phyloP scores from a whole-genome alignment of 768 basidiomycete genomes.

The Termitomyces sp. region DNA sequence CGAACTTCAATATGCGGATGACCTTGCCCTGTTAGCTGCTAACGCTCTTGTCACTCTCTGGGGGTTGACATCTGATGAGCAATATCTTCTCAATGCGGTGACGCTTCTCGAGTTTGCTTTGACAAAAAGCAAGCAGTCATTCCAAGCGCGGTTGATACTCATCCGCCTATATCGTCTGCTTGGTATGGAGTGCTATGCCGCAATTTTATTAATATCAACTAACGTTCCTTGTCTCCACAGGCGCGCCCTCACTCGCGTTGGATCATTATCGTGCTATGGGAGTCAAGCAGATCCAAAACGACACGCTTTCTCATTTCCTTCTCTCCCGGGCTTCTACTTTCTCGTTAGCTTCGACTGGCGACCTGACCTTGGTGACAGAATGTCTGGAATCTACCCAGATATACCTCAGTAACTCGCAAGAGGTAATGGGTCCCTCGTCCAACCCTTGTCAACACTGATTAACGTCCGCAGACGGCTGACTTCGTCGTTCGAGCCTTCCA shows the following conservation, averaged over 20 bases:
- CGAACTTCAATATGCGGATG: conserved; percentile 87
- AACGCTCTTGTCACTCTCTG: conserved; percentile 66
- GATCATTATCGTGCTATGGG: conserved; percentile 79
- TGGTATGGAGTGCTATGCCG: conserved; percentile 39
- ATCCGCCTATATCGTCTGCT: conserved; percentile 81
- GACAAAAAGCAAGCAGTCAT: conserved; percentile 72
- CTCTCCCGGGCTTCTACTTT: conserved; percentile 77
- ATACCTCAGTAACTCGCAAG: conserved; percentile 75
- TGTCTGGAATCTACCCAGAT: conserved; percentile 79
- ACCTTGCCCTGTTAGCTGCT: conserved; percentile 72
- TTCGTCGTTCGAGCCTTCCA: conserved; percentile 77
- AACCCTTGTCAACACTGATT: background rate
- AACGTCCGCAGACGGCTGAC: conserved; percentile 58
- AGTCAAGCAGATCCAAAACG: conserved; percentile 83
- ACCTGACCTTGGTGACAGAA: conserved; percentile 71
- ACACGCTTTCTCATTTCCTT: conserved; percentile 84
- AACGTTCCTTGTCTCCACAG: conserved; percentile 31
- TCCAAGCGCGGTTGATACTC: conserved; percentile 71
- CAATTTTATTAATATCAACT: background rate
- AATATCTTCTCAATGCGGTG: conserved; percentile 60
- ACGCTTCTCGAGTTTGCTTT: conserved; percentile 70
- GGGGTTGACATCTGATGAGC: conserved; percentile 50
- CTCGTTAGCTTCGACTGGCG: conserved; percentile 72
- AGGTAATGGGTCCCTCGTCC: conserved; percentile 38
- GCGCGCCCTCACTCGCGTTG: conserved; percentile 66